These are phyloP conservation scores for Neocucurbitaria cava DNA, from an alignment of 2,329 filamentous ascomycete species.

Conservation along the genomic window DNA sequence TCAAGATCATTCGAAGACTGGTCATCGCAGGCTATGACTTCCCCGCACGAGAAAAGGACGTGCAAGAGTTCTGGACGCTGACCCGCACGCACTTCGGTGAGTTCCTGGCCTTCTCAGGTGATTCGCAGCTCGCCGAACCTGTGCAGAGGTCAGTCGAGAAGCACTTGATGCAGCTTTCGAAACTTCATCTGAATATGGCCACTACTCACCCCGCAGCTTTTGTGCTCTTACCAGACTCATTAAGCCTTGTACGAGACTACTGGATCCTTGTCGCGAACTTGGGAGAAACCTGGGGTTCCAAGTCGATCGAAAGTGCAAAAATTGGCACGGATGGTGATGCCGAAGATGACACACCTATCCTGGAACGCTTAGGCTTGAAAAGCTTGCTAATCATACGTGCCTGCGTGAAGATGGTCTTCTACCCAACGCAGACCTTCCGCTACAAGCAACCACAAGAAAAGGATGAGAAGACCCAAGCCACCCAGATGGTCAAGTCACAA, in stretches of 20 bases:
- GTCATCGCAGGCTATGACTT: constrained; percentile 82
- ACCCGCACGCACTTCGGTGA: constrained; percentile 78
- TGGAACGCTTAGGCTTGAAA: constrained; percentile 82
- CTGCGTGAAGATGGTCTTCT: constrained; percentile 85
- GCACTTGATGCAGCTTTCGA: constrained; percentile 87
- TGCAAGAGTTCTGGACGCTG: constrained; percentile 80
- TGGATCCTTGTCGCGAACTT: constrained; percentile 83
- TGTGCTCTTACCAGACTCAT: constrained; percentile 77
- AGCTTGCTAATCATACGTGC: constrained; percentile 82
- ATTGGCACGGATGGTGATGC: constrained; percentile 56
- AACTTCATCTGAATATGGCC: constrained; percentile 88
- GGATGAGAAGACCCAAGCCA: constrained; percentile 75
- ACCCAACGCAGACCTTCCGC: constrained; percentile 80
- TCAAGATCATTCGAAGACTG: constrained; percentile 82
- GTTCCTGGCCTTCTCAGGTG: constrained; percentile 70
- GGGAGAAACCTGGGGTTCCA: constrained; percentile 73
- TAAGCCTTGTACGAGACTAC: constrained; percentile 80
- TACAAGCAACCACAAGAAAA: constrained; percentile 78
- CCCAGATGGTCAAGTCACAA: constrained; percentile 71
- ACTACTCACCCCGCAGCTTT: constrained; percentile 82
- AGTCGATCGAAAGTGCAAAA: constrained; percentile 48
- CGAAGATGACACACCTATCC: constrained; percentile 62
- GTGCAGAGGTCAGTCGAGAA: constrained; percentile 75
- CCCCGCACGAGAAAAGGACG: constrained; percentile 78
- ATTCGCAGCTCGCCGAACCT: constrained; percentile 57